phyloP scores from a whole-genome alignment of 805 yeast species.

The Nakazawaea ambrosiae region DNA sequence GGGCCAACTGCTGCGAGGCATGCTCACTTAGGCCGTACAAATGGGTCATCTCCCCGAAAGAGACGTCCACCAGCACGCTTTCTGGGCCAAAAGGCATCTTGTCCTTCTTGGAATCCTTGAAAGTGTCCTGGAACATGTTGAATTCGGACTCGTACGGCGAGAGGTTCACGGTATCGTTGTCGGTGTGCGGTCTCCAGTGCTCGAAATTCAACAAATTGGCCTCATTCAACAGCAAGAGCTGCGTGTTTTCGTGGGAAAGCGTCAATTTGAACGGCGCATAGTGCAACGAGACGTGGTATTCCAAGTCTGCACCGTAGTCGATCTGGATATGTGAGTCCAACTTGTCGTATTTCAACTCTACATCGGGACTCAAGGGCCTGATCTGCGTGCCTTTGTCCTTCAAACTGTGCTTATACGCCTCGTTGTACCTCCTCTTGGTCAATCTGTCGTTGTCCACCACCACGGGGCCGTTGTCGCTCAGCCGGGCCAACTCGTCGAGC shows the following conservation, averaged over 20 bases:
- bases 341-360: slow-evolving; percentile 16
- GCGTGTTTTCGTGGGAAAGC: slow-evolving; percentile 35
- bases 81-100: slow-evolving; percentile 80
- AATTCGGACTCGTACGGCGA: slow-evolving; percentile 55
- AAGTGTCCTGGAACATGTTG: slow-evolving; percentile 65
- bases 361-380: slow-evolving; percentile 12
- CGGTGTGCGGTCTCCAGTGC: slow-evolving; percentile 54
- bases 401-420: slow-evolving; percentile 56
- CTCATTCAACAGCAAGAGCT: slow-evolving; percentile 59
- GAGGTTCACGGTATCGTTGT: slow-evolving; percentile 30
- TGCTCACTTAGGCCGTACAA: slow-evolving; percentile 98
- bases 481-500: slow-evolving; percentile 54
- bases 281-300: slow-evolving; percentile 36
- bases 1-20: slow-evolving; percentile 61
- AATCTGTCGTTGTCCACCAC: slow-evolving; percentile 20
- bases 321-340: slow-evolving; percentile 15
- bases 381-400: slow-evolving; percentile 19
- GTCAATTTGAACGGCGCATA: slow-evolving; percentile 44
- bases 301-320: slow-evolving; percentile 30
- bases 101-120: slow-evolving; percentile 62
- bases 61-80: slow-evolving; percentile 73
- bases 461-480: slow-evolving; percentile 17
- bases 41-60: slow-evolving; percentile 50
- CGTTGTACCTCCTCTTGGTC: slow-evolving; percentile 48
- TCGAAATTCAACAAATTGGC: slow-evolving; percentile 72